These are phyloP conservation scores for Betula pendula DNA, from an alignment of 306 rosid genomes.

Conservation along the genomic window DNA sequence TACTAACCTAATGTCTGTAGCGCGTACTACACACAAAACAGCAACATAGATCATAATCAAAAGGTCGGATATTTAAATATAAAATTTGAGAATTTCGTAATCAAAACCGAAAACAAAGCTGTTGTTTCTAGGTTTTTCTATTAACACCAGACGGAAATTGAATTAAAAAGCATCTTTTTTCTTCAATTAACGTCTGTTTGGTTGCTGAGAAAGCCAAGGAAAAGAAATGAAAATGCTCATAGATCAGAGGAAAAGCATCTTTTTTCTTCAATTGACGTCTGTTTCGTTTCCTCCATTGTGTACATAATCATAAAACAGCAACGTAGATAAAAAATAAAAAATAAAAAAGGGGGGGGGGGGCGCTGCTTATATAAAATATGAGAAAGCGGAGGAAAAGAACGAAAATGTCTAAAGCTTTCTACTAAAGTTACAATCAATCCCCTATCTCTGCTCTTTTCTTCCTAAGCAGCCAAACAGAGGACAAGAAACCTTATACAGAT, in stretches of 20 bases:
- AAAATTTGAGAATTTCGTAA: neutral
- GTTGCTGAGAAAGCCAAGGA: neutral
- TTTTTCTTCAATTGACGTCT: too few species aligned
- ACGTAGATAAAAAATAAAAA: too few species aligned
- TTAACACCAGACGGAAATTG: neutral
- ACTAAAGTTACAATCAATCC: too few species aligned
- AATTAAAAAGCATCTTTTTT: neutral
- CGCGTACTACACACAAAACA: neutral
- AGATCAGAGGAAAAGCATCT: too few species aligned
- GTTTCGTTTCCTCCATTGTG: too few species aligned
- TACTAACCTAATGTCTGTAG: constrained; percentile 8
- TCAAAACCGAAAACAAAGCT: neutral
- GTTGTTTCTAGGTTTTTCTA: neutral
- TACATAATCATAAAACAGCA: neutral
- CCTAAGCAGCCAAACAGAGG: neutral
- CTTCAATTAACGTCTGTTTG: neutral
- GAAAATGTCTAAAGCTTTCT: too few species aligned
- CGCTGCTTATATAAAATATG: too few species aligned
- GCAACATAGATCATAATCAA: constrained; percentile 1
- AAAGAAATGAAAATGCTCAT: neutral
- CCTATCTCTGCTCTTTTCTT: neutral
- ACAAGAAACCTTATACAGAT: neutral
- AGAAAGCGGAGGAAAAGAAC: neutral
- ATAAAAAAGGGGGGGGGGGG: too few species aligned
- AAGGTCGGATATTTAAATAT: neutral